A percentile compares a stretch with the other conserved stretches of the same genome.
Evolutionary conservation across 108 stramenopile genomes (phyloP).

Genomic region (Skeletonema potamos): DNA sequence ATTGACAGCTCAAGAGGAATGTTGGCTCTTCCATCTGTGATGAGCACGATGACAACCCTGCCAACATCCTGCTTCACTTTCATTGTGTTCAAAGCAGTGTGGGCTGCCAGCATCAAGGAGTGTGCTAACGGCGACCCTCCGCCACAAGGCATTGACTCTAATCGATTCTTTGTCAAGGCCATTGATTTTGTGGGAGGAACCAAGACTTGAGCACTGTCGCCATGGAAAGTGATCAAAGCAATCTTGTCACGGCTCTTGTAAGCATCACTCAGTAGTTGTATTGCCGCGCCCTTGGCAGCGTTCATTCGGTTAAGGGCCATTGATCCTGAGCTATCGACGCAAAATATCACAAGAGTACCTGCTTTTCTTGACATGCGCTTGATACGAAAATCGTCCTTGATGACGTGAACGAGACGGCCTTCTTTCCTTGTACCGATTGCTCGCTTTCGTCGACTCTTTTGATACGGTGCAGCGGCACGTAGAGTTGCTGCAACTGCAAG

Average conservation of each 20-base stretch:
- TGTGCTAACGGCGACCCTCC: slow-evolving; percentile 81
- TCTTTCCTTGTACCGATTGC: slow-evolving; percentile 44
- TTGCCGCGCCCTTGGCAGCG: slow-evolving; percentile 80
- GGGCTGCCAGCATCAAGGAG: slow-evolving; percentile 55
- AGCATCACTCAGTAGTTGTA: slow-evolving; percentile 63
- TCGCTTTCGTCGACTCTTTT: slow-evolving; percentile 49
- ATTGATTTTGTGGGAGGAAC: slow-evolving; percentile 80
- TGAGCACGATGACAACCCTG: slow-evolving; percentile 66
- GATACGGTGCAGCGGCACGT: slow-evolving; percentile 75
- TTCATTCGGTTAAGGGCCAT: slow-evolving; percentile 88
- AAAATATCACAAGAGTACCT: slow-evolving; percentile 76
- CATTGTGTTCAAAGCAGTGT: slow-evolving; percentile 69
- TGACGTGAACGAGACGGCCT: slow-evolving; percentile 52
- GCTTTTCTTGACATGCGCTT: slow-evolving; percentile 79
- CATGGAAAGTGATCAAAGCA: slow-evolving; percentile 75
- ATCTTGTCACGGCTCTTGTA: slow-evolving; percentile 80
- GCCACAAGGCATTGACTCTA: slow-evolving; percentile 84
- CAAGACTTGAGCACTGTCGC: slow-evolving; percentile 69
- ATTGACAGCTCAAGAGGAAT: slow-evolving; percentile 54
- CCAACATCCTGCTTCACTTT: slow-evolving; percentile 70
- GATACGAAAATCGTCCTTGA: slow-evolving; percentile 61
- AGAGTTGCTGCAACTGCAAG: slow-evolving; percentile 75
- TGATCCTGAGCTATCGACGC: slow-evolving; percentile 75
- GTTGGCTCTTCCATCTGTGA: slow-evolving; percentile 74
- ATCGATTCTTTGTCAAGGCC: slow-evolving; percentile 62